phyloP scores from a whole-genome alignment of 2,329 filamentous ascomycete genomes.

The Nannizziopsis barbatae region DNA sequence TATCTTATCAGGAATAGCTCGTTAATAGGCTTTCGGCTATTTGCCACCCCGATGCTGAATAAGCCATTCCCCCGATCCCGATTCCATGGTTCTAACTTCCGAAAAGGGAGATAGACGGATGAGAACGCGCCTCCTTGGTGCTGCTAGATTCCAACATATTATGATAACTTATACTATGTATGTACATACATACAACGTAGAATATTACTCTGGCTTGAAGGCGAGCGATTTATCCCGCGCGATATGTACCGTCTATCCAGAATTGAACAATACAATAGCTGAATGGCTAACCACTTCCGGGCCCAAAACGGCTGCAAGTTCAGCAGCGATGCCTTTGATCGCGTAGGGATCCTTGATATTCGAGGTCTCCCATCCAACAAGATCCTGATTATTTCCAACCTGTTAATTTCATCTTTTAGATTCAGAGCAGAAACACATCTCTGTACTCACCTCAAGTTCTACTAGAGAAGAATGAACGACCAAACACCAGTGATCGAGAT shows the following conservation, averaged over 20 bases:
- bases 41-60: background rate
- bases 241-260: constrained; percentile 3
- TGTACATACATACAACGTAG: background rate
- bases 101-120: too few species aligned
- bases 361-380: constrained; percentile 38
- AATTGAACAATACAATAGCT: constrained; percentile 29
- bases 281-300: constrained; percentile 33
- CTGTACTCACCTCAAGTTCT: constrained; percentile 31
- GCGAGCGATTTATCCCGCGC: too few species aligned
- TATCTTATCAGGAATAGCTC: constrained; percentile 11
- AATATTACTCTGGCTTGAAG: too few species aligned
- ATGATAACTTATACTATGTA: too few species aligned
- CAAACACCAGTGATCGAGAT: constrained; percentile 36
- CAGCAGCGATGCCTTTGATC: constrained; percentile 38
- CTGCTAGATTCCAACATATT: too few species aligned
- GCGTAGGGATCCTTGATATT: constrained; percentile 34
- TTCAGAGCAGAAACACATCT: background rate
- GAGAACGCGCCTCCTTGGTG: too few species aligned
- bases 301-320: constrained; percentile 37
- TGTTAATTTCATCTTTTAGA: background rate
- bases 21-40: constrained; percentile 2
- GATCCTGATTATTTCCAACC: constrained; percentile 26
- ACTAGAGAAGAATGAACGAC: constrained; percentile 33
- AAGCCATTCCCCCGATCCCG: background rate
- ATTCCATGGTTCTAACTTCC: background rate